These are phyloP conservation scores for Plasmodium sp. DNA, from an alignment of 169 alveolate genomes.

Conservation along the genomic window DNA sequence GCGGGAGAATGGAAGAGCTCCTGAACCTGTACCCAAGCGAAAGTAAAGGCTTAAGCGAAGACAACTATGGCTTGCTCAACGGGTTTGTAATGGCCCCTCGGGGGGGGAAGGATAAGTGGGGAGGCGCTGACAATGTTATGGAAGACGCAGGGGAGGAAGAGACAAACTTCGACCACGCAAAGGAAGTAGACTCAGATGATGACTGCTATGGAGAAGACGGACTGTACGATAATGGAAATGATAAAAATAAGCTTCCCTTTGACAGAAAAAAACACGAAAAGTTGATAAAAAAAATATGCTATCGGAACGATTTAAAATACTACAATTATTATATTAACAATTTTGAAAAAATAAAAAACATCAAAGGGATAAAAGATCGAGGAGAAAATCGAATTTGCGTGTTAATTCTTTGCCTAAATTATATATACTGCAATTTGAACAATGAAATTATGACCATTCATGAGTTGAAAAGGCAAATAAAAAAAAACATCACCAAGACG, in stretches of 20 bases:
- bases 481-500: conserved; percentile 34
- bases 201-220: not conserved
- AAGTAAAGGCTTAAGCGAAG: not conserved
- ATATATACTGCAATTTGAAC: conserved; percentile 64
- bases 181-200: not conserved
- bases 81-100: not conserved
- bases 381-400: conserved; percentile 73
- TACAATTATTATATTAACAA: conserved; percentile 42
- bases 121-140: not conserved
- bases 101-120: not conserved
- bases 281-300: conserved; percentile 58
- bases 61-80: not conserved
- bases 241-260: not conserved
- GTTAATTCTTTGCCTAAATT: conserved; percentile 51
- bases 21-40: not conserved
- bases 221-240: conserved; percentile 1
- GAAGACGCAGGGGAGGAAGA: not conserved
- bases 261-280: conserved; percentile 21
- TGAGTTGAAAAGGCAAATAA: conserved; percentile 53
- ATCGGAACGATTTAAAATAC: conserved; percentile 42
- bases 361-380: conserved; percentile 35
- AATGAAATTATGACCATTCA: conserved; percentile 65
- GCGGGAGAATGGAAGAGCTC: not conserved
- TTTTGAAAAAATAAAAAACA: conserved; percentile 66
- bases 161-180: not conserved